Percentiles rank a stretch among this genome's conserved stretches.
Conservation (phyloP, 1,284 basidiomycete genomes). For the Lentinula novae-zelandiae region DNA sequence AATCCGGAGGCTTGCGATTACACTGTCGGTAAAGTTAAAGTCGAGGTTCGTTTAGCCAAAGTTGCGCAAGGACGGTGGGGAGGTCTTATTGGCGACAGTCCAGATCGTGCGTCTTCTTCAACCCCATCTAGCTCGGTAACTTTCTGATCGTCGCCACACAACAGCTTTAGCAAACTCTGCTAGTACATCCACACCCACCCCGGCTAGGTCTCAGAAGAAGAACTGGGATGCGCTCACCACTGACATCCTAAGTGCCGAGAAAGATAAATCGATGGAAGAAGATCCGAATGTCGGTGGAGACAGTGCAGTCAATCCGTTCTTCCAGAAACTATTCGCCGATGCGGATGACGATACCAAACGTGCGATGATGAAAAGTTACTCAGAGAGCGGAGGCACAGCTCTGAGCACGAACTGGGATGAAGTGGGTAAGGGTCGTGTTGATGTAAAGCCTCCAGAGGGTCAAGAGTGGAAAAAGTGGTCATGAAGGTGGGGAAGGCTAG, state of each 20-base stretch:
- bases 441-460: constrained; percentile 79
- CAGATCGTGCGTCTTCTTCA: constrained; percentile 55
- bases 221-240: constrained; percentile 84
- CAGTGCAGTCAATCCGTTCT: constrained; percentile 70
- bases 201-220: constrained; percentile 43
- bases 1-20: constrained; percentile 58
- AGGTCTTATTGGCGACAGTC: constrained; percentile 64
- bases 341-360: constrained; percentile 85
- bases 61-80: constrained; percentile 69
- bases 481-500: neutral
- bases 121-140: neutral
- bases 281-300: constrained; percentile 86
- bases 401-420: constrained; percentile 94
- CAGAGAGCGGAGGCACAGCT: constrained; percentile 88
- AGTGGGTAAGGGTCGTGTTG: constrained; percentile 64
- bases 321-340: constrained; percentile 81
- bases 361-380: constrained; percentile 96
- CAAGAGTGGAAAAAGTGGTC: constrained; percentile 72
- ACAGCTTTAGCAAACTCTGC: constrained; percentile 27
- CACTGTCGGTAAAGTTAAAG: constrained; percentile 79
- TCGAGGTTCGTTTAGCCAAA: constrained; percentile 73
- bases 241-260: constrained; percentile 59
- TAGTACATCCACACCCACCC: constrained; percentile 30
- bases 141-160: neutral
- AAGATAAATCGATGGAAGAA: constrained; percentile 58